These are phyloP conservation scores for Pseudogymnoascus pannorum DNA, from an alignment of 2,329 filamentous ascomycete species.

Conservation along the genomic window DNA sequence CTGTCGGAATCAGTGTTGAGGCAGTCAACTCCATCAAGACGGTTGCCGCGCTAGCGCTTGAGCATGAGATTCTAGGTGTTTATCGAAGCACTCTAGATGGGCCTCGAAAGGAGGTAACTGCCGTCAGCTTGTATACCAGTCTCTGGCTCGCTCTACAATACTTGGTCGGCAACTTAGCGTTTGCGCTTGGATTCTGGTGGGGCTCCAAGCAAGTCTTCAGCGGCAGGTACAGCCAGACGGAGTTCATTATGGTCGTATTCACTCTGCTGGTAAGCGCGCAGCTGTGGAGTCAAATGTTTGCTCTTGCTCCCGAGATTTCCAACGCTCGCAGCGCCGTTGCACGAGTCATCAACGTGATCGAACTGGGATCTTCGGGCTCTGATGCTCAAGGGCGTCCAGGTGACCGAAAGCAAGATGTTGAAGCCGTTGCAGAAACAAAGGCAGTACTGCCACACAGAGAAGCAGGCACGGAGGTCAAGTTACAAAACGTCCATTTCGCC, in stretches of 20 bases:
- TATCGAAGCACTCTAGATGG: conserved; percentile 37
- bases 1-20: conserved; percentile 55
- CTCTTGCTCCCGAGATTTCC: conserved; percentile 34
- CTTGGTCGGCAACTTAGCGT: conserved; percentile 45
- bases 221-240: conserved; percentile 39
- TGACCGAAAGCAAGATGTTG: conserved; percentile 18
- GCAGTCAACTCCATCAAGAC: conserved; percentile 53
- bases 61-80: conserved; percentile 42
- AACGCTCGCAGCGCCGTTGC: conserved; percentile 49
- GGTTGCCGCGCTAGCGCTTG: conserved; percentile 50
- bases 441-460: conserved; percentile 35
- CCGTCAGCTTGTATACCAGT: conserved; percentile 37
- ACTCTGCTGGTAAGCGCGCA: conserved; percentile 55
- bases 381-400: background rate
- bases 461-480: conserved; percentile 46
- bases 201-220: conserved; percentile 51
- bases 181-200: conserved; percentile 50
- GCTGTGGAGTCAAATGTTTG: conserved; percentile 1
- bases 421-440: conserved; percentile 10
- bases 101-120: conserved; percentile 38
- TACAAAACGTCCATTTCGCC: conserved; percentile 46
- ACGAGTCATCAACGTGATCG: conserved; percentile 45
- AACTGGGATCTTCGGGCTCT: conserved; percentile 14
- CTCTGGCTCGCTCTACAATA: conserved; percentile 44
- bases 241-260: conserved; percentile 35